A percentile compares a stretch with the other conserved stretches of the same genome.
Evolutionary conservation across 2,329 filamentous ascomycete species (phyloP).

Genomic region (Penicillium rolfsii): DNA sequence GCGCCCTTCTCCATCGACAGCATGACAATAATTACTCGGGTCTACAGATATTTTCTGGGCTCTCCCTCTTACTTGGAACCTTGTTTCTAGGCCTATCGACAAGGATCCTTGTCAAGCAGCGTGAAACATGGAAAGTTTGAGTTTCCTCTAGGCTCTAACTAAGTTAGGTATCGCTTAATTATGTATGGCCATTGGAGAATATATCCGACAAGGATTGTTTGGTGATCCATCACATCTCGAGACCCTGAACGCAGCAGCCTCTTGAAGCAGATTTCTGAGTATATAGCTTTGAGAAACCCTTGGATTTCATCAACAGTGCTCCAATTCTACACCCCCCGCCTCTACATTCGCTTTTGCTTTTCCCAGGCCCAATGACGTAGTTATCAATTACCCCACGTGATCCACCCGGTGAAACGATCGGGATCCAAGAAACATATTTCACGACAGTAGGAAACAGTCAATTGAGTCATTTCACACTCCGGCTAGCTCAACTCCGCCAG

Average conservation of each 20-base stretch:
- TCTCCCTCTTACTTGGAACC: conserved; percentile 16
- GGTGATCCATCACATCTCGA: neutral
- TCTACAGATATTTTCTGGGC: conserved; percentile 31
- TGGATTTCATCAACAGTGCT: neutral
- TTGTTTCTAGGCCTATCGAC: neutral
- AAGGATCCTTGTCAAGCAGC: neutral
- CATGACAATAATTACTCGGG: conserved; percentile 28
- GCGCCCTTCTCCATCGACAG: conserved; percentile 12
- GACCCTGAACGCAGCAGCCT: neutral
- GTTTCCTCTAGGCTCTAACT: neutral
- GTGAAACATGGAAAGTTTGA: conserved; percentile 1
- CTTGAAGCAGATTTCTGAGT: neutral
- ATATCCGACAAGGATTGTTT: neutral
- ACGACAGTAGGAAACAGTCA: neutral
- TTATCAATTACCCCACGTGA: conserved; percentile 11
- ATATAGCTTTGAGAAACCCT: neutral
- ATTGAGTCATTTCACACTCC: conserved; percentile 2
- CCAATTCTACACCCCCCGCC: neutral
- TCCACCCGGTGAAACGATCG: conserved; percentile 13
- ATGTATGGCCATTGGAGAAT: neutral
- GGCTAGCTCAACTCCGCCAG: neutral
- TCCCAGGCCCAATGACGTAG: conserved; percentile 2
- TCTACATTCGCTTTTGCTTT: neutral
- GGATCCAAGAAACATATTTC: neutral
- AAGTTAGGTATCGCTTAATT: neutral